These are phyloP conservation scores for Annulohypoxylon nitens DNA, from an alignment of 495 filamentous ascomycete genomes.

Conservation along the genomic window DNA sequence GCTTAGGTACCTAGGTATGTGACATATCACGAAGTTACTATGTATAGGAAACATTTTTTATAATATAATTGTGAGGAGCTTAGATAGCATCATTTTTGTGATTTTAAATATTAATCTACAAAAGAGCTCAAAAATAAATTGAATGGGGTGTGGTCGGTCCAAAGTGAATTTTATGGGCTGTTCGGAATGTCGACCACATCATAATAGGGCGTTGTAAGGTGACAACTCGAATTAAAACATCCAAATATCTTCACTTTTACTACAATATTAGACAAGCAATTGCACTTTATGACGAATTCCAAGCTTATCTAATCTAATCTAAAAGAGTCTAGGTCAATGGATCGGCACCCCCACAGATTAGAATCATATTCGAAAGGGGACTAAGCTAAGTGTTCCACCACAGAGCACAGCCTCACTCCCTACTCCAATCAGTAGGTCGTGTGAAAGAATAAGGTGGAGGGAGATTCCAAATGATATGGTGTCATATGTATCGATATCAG, in stretches of 20 bases:
- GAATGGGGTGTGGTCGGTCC: no score
- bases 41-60: no score
- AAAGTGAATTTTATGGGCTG: no score
- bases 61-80: no score
- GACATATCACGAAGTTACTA: no score
- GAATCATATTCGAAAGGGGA: neutral
- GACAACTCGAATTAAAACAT: neutral
- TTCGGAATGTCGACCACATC: no score
- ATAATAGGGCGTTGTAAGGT: no score
- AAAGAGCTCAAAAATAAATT: no score
- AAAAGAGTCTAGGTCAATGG: neutral
- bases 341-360: neutral
- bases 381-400: slow-evolving; percentile 1
- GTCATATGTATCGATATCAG: neutral
- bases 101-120: no score
- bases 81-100: no score
- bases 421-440: slow-evolving; percentile 17
- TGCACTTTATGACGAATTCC: neutral
- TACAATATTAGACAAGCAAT: neutral
- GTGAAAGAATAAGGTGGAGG: neutral
- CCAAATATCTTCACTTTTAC: neutral
- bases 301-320: neutral
- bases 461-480: neutral
- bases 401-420: slow-evolving; percentile 31
- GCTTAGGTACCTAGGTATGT: no score